These are phyloP conservation scores for Nitzschia sp. DNA, from an alignment of 108 stramenopile species.

Conservation along the genomic window DNA sequence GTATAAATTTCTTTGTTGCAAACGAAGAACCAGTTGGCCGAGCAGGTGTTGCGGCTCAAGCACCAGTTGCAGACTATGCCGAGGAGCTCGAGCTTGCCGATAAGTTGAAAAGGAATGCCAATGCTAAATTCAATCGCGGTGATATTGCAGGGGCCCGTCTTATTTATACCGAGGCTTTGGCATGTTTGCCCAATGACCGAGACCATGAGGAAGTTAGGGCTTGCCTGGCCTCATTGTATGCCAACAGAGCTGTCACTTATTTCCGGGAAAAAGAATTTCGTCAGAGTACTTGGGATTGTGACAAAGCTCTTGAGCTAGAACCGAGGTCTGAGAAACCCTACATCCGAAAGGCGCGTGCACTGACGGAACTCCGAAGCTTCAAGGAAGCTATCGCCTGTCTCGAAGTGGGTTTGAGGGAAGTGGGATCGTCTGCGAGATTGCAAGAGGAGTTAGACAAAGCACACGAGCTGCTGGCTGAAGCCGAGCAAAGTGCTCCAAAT, in stretches of 20 bases:
- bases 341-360: conserved; percentile 45
- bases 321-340: conserved; percentile 49
- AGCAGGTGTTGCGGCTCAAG: background rate
- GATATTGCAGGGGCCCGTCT: conserved; percentile 34
- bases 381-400: conserved; percentile 37
- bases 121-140: conserved; percentile 43
- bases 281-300: conserved; percentile 49
- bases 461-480: conserved; percentile 6
- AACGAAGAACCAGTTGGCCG: background rate
- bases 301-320: conserved; percentile 46
- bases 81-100: conserved; percentile 39
- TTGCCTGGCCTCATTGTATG: conserved; percentile 39
- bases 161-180: conserved; percentile 39
- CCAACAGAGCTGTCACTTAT: conserved; percentile 54
- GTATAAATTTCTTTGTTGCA: conserved; percentile 27
- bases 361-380: conserved; percentile 29
- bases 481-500: background rate
- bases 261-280: conserved; percentile 48
- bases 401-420: conserved; percentile 19
- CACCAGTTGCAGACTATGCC: conserved; percentile 15
- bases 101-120: conserved; percentile 43
- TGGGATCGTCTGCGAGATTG: conserved; percentile 20
- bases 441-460: conserved; percentile 33
- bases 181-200: conserved; percentile 25
- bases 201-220: conserved; percentile 25